A percentile compares a stretch with the other conserved stretches of the same genome.
These are phyloP conservation scores for Cystofilobasidium capitatum DNA, from an alignment of 768 basidiomycete genomes.

Conservation along the genomic window DNA sequence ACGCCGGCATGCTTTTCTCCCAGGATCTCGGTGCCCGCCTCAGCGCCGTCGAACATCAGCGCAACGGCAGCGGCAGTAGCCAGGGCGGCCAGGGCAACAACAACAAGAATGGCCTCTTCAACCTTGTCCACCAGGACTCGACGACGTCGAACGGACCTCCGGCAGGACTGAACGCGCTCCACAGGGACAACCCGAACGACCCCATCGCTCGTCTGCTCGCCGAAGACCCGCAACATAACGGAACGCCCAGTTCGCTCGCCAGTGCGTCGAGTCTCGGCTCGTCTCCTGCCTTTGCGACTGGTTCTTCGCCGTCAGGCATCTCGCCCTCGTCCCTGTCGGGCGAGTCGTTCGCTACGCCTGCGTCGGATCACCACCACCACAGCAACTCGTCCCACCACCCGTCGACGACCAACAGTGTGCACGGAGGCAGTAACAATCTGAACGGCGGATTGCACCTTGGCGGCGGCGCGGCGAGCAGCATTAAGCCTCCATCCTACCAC, in stretches of 20 bases:
- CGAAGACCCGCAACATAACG: constrained; percentile 1
- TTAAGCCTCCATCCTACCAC: constrained; percentile 5
- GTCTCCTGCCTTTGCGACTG: background rate
- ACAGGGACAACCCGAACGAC: constrained; percentile 13
- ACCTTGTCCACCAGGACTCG: background rate
- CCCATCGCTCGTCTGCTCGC: constrained; percentile 15
- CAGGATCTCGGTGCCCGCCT: constrained; percentile 1
- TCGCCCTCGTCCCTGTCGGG: constrained; percentile 15
- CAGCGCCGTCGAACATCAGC: background rate
- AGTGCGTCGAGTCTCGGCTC: background rate
- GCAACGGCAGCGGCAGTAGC: constrained; percentile 3
- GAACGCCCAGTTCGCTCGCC: background rate
- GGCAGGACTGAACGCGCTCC: background rate
- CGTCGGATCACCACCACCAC: background rate
- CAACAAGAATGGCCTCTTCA: background rate
- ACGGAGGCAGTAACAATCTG: background rate
- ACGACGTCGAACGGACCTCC: background rate
- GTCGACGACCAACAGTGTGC: background rate
- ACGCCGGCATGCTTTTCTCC: constrained; percentile 16
- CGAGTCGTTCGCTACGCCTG: constrained; percentile 16
- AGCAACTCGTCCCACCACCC: background rate
- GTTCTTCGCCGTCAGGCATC: constrained; percentile 8
- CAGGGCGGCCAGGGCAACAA: background rate
- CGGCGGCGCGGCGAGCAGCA: background rate
- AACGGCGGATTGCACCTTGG: background rate